Conservation (phyloP, 2,329 filamentous ascomycete genomes). For the Penicillium sumatraense region DNA sequence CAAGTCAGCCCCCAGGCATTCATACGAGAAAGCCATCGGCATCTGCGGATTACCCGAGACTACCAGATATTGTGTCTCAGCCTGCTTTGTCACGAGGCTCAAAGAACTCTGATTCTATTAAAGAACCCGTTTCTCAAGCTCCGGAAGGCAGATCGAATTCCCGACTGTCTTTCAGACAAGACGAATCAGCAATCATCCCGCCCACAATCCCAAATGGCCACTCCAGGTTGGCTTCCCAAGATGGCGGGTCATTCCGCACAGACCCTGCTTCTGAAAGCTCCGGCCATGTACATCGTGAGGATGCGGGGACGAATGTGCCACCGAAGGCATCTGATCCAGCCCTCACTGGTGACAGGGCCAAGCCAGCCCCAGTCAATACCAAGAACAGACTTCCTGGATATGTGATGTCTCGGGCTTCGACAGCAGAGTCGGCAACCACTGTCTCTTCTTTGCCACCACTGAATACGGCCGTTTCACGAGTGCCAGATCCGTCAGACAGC, state of each 20-base stretch:
- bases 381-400: constrained; percentile 53
- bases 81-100: constrained; percentile 24
- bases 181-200: constrained; percentile 32
- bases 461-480: constrained; percentile 34
- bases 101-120: constrained; percentile 32
- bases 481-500: constrained; percentile 23
- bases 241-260: constrained; percentile 19
- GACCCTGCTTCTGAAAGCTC: constrained; percentile 28
- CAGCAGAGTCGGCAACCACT: constrained; percentile 48
- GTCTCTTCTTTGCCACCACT: constrained; percentile 45
- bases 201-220: constrained; percentile 13
- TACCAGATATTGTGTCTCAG: constrained; percentile 34
- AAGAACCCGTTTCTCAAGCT: constrained; percentile 22
- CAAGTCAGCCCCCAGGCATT: constrained; percentile 26
- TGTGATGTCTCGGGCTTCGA: constrained; percentile 45
- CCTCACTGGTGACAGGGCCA: constrained; percentile 38
- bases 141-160: constrained; percentile 42
- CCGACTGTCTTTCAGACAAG: constrained; percentile 33
- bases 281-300: constrained; percentile 35
- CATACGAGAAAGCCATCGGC: constrained; percentile 25
- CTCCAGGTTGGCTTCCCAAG: not conserved
- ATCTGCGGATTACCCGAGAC: constrained; percentile 30
- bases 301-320: constrained; percentile 30
- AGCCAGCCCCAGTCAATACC: constrained; percentile 46
- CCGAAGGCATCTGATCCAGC: constrained; percentile 28